These are phyloP conservation scores for Elaphomyces granulatus DNA, from an alignment of 495 filamentous ascomycete species.

Conservation along the genomic window DNA sequence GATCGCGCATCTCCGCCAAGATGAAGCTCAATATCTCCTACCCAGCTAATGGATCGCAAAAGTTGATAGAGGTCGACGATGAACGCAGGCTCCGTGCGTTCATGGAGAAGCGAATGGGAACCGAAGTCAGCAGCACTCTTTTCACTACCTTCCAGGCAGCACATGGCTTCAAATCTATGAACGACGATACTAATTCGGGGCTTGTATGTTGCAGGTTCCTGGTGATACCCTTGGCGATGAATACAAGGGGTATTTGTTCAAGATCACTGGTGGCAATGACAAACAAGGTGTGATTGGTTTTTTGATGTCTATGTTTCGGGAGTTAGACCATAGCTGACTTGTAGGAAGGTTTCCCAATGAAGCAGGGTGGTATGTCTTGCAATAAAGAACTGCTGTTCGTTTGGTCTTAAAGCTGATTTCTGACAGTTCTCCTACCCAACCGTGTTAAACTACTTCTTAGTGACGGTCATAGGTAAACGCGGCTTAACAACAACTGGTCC, in stretches of 20 bases:
- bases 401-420: no score
- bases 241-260: constrained; percentile 88
- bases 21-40: constrained; percentile 98
- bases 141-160: no score
- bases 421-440: constrained; percentile 67
- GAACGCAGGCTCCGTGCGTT: constrained; percentile 81
- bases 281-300: constrained; percentile 58
- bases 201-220: constrained; percentile 30
- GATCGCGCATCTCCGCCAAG: constrained; percentile 39
- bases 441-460: constrained; percentile 90
- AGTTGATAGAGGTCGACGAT: constrained; percentile 97
- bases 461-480: constrained; percentile 44
- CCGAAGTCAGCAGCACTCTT: constrained; percentile 52
- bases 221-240: constrained; percentile 92
- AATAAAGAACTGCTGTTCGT: no score
- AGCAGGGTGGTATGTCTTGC: constrained; percentile 82
- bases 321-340: constrained; percentile 15
- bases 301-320: neutral
- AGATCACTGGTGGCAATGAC: constrained; percentile 99
- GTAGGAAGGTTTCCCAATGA: constrained; percentile 80
- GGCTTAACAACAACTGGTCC: no score
- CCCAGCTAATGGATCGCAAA: constrained; percentile 97
- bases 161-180: no score
- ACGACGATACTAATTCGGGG: constrained; percentile 21
- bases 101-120: constrained; percentile 92